Evolutionary conservation across 2,329 filamentous ascomycete species (phyloP), one percentile per base, ranked within the genome.

Genomic region (Neofusicoccum sp.): DNA sequence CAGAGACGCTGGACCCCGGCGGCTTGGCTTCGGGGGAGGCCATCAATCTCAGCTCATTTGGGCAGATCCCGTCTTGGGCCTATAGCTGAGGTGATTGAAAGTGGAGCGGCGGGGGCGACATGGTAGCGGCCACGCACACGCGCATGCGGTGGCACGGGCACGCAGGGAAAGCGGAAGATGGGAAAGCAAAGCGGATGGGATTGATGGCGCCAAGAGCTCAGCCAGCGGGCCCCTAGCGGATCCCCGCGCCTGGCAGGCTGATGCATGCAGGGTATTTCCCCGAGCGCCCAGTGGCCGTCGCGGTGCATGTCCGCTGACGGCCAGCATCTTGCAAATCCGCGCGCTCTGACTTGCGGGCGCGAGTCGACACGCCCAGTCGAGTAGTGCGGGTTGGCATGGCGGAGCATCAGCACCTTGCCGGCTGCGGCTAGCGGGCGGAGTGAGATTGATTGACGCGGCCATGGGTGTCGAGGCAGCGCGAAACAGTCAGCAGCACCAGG

Each of bases 1-100:
- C 44, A 45, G 28, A 28, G 45, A 34, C 39, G 33, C 36, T 33
- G 45, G 43, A 47, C 36, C 52, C 61, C 61, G 44, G 61, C 29
- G 50, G 14, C 61, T 63, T 63, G 61, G 61, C 61, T 11, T 50
- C 50, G 50, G 61, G 29, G 22, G 22, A 37, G 61, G 39, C 36
- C 54, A 58, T 49, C 61, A 63, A 50, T 59, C 61, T 63, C 52
- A 63, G 61, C 52, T 48, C 61, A 63, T 63, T 48, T 39, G 45
- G 61, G 52, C 43, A 48, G 61, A 59, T 49, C 61, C 43, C 16
- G 52, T 16, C 50, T 49, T 49, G 50, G 31, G 44, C 60, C 49
- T 62, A 43, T 56, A 48, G 61, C 29, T 62, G 61, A 63, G 54
- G 48, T 63, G 60, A 63, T 63, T 56, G 52, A 58, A 63, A 63